phyloP scores from a whole-genome alignment of 2,329 filamentous ascomycete genomes.

The Furcasterigmium furcatum region DNA sequence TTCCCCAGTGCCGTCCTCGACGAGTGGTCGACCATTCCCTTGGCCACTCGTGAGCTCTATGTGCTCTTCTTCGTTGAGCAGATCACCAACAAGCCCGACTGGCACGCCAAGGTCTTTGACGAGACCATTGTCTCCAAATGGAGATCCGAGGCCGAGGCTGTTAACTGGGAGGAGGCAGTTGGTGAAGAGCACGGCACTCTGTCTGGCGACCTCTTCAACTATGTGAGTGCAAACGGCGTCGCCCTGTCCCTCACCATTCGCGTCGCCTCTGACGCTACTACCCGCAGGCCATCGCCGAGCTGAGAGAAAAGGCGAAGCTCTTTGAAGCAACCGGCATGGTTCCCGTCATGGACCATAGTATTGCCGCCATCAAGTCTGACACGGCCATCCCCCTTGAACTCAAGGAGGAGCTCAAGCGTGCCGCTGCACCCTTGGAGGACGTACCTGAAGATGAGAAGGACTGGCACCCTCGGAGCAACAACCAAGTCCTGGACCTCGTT shows the following conservation, averaged over 20 bases:
- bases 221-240: too few species aligned
- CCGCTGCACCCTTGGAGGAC: conserved; percentile 44
- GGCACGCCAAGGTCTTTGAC: conserved; percentile 19
- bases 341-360: conserved; percentile 26
- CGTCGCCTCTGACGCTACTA: too few species aligned
- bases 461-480: conserved; percentile 57
- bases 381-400: conserved; percentile 17
- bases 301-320: conserved; percentile 15
- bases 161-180: background rate
- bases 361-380: conserved; percentile 31
- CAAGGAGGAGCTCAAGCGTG: conserved; percentile 33
- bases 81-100: conserved; percentile 22
- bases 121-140: conserved; percentile 17
- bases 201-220: too few species aligned
- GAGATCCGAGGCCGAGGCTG: conserved; percentile 6
- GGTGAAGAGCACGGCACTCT: background rate
- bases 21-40: conserved; percentile 4
- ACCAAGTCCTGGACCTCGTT: conserved; percentile 58
- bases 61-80: conserved; percentile 21
- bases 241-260: too few species aligned
- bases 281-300: conserved; percentile 19
- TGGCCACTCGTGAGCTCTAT: conserved; percentile 11
- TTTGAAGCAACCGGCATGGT: conserved; percentile 27
- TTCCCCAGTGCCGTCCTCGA: conserved; percentile 3
- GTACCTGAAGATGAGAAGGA: conserved; percentile 48